Evolutionary conservation across 495 filamentous ascomycete species (phyloP).

Genomic region (Cercophora samala): DNA sequence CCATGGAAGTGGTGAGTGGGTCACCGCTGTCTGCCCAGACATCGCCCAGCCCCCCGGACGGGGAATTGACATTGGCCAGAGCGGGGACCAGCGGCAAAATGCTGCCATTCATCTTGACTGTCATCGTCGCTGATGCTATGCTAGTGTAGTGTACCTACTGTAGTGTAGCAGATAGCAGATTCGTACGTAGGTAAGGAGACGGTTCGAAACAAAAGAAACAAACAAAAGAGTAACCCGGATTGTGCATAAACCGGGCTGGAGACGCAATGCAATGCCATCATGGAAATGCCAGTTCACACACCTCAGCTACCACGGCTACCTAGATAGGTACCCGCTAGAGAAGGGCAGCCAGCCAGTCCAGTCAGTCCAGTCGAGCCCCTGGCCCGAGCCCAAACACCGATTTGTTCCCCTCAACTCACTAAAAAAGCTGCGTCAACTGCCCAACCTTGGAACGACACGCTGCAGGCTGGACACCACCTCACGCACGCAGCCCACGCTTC

Average conservation of each 20-base stretch:
- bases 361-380: not conserved
- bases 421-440: conserved; percentile 19
- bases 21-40: not conserved
- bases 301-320: too few species aligned
- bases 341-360: not conserved
- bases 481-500: conserved; percentile 13
- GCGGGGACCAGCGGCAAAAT: not conserved
- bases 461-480: conserved; percentile 14
- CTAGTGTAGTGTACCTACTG: not conserved
- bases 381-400: conserved; percentile 19
- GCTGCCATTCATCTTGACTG: not conserved
- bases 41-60: not conserved
- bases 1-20: not conserved
- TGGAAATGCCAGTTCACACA: not conserved
- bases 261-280: not conserved
- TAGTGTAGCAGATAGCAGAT: not conserved
- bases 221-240: not conserved
- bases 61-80: not conserved
- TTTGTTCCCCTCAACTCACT: conserved; percentile 18
- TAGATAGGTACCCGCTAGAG: not conserved
- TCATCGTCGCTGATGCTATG: not conserved
- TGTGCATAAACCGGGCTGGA: not conserved
- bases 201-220: not conserved
- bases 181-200: too few species aligned
- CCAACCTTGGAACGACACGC: conserved; percentile 32